phyloP scores from a whole-genome alignment of 306 rosid species.

The Lotus japonicus region DNA sequence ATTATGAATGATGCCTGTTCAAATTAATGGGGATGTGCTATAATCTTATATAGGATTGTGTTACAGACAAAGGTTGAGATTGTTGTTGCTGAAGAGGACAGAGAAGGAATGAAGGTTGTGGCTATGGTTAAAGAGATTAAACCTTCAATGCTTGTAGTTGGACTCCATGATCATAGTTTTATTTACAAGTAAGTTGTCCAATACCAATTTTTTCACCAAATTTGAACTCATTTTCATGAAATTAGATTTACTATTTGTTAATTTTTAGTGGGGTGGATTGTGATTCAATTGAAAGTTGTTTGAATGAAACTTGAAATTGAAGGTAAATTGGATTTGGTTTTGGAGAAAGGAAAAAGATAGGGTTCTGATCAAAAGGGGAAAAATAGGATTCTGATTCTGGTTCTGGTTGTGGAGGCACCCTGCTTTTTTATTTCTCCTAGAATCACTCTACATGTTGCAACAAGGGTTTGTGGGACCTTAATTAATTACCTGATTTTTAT shows the following conservation, averaged over 20 bases:
- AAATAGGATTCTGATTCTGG: background rate
- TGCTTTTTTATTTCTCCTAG: background rate
- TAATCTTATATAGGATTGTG: constrained; percentile 50
- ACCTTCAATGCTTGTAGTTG: constrained; percentile 71
- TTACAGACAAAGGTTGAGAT: constrained; percentile 92
- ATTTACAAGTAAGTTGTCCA: constrained; percentile 73
- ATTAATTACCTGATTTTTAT: background rate
- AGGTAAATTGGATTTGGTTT: background rate
- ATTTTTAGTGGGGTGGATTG: background rate
- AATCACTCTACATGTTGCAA: background rate
- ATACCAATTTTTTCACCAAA: background rate
- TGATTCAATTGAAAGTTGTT: background rate
- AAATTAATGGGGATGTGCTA: constrained; percentile 29
- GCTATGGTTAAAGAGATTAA: constrained; percentile 58
- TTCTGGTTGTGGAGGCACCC: background rate
- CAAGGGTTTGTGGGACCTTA: constrained; percentile 18
- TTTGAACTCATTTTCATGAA: too few relatives aligned
- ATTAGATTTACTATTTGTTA: too few relatives aligned
- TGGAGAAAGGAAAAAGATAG: constrained; percentile 2
- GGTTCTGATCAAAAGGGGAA: constrained; percentile 30
- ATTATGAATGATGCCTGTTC: background rate
- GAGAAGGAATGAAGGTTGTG: constrained; percentile 61
- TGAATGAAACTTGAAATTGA: background rate
- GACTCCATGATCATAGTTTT: constrained; percentile 90
- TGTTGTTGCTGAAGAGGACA: constrained; percentile 71